Evolutionary conservation across 2,329 filamentous ascomycete species (phyloP).

Genomic region (Alternaria metachromatica): DNA sequence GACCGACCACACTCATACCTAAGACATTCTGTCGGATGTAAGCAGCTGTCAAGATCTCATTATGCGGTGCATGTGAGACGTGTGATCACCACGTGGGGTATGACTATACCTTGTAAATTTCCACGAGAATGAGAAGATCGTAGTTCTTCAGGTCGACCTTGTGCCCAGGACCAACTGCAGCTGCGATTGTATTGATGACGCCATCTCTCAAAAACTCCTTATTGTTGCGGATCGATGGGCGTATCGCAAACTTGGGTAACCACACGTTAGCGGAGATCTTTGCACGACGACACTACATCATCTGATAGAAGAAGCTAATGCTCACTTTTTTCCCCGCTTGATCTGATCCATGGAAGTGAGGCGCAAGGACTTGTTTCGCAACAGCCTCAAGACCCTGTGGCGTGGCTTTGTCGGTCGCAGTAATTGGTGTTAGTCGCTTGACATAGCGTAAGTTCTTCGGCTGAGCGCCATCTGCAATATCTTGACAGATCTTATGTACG

Average conservation of each 20-base stretch:
- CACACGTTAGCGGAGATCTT: conserved; percentile 25
- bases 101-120: conserved; percentile 76
- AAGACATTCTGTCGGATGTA: conserved; percentile 66
- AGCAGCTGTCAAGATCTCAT: conserved; percentile 24
- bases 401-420: conserved; percentile 69
- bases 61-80: neutral
- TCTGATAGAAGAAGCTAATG: conserved; percentile 14
- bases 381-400: conserved; percentile 72
- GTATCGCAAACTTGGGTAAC: conserved; percentile 75
- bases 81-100: conserved; percentile 20
- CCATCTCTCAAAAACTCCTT: conserved; percentile 69
- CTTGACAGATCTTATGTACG: conserved; percentile 64
- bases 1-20: conserved; percentile 79
- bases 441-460: conserved; percentile 64
- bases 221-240: conserved; percentile 78
- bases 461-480: conserved; percentile 59
- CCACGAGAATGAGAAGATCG: conserved; percentile 79
- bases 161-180: conserved; percentile 69
- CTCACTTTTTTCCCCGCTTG: conserved; percentile 61
- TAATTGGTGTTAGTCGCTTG: conserved; percentile 67
- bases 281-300: conserved; percentile 11
- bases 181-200: conserved; percentile 75
- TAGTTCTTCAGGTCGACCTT: conserved; percentile 80
- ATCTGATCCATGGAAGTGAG: conserved; percentile 66
- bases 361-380: conserved; percentile 66